Conservation (phyloP, 176 grass and related monocot genomes). For the Lolium perenne region DNA sequence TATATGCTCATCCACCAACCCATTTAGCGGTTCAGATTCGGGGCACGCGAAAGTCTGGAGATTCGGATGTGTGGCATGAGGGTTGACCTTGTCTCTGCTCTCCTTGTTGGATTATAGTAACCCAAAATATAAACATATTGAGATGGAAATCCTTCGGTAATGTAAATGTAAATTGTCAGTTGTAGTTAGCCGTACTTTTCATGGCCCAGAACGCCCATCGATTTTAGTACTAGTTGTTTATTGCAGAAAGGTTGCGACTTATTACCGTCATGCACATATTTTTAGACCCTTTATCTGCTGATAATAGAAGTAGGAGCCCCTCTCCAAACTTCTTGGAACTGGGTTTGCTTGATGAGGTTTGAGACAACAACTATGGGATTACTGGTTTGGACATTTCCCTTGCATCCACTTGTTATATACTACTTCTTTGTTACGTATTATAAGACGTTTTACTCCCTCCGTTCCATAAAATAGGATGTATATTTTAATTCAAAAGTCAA, state of each 20-base stretch:
- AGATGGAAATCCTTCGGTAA: not conserved
- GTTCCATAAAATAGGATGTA: too few relatives aligned
- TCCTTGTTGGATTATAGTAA: not conserved
- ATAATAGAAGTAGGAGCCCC: not conserved
- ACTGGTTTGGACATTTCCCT: not conserved
- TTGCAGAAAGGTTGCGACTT: too few relatives aligned
- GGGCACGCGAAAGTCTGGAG: not conserved
- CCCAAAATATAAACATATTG: not conserved
- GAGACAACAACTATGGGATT: not conserved
- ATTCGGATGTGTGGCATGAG: not conserved
- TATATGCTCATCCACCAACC: not conserved
- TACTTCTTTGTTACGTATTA: too few relatives aligned
- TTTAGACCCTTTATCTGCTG: not conserved
- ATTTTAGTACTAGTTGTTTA: not conserved
- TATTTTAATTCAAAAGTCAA: too few relatives aligned
- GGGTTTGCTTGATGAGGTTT: slow-evolving; percentile 8
- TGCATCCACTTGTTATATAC: not conserved
- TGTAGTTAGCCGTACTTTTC: not conserved
- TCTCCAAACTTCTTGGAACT: not conserved
- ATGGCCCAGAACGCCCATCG: not conserved
- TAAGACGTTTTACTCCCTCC: too few relatives aligned
- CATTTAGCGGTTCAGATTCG: not conserved
- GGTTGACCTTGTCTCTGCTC: not conserved
- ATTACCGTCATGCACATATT: not conserved
- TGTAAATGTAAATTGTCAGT: not conserved